Evolutionary conservation across 768 basidiomycete species (phyloP), one percentile per base, ranked within the genome.

Genomic region (Neoboletus brunneissimus): DNA sequence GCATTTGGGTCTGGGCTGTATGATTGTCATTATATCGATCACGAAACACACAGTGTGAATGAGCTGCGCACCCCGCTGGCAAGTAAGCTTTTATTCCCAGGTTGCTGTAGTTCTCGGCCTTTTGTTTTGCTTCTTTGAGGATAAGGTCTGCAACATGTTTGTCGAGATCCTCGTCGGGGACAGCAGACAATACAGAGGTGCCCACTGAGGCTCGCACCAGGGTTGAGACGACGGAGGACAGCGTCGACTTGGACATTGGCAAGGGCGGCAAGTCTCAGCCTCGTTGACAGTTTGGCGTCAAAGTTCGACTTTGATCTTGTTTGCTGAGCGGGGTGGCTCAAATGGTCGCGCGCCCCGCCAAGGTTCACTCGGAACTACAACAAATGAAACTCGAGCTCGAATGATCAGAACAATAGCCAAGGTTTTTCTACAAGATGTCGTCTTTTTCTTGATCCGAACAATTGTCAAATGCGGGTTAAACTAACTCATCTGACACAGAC

Each of bases 111-210:
- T 75, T 79, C 64, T 89, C 85, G 34, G 93, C 93, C 72, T 94
- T 91, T 78, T 87, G 86, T 76, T 91, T 93, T 2, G 97, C 96
- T 72, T 98, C 97, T 61, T 83, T 86, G 40, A 98, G 82, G 50
- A 99, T 87, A 54, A 98, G 81, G 50, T 94, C 89, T 2, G 93
- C 93, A 29, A 99, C 92, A 66, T 92, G 91, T 44, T 84, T 82
- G 73, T 98, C 96, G 45, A 98, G 83, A 64, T 97, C 92, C 20
- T 88, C 88, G 67, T 96, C 91, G 13, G 82, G 79, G 31, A 91
- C 83, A 1, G 76, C 75, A 52, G 72, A 68, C 7, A 84, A 64
- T 1, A 88, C 74, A 0, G 89, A 81, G 16, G 81, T 61, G 45
- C 91, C 90, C 82, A 91, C 86, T 27, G 84, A 85, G 1, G 91